Evolutionary conservation across 352 stramenopile genomes (phyloP).

Genomic region (Phytophthora meadii): DNA sequence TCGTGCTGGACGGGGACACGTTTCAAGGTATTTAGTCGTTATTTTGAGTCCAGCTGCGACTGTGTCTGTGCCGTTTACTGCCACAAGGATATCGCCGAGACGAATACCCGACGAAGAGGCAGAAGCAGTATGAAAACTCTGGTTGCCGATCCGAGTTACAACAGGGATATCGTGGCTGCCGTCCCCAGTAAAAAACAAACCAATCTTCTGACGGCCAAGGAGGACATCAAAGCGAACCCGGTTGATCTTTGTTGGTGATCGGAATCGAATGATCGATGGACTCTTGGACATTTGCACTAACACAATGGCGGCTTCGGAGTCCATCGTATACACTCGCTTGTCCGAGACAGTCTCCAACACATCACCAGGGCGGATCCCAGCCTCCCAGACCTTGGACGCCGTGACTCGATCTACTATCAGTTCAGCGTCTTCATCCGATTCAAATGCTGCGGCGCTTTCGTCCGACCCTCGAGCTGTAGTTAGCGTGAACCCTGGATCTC

Average conservation of each 20-base stretch:
- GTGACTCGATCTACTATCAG: slow-evolving; percentile 41
- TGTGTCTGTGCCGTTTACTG: slow-evolving; percentile 62
- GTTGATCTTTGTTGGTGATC: slow-evolving; percentile 19
- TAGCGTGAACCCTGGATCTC: slow-evolving; percentile 37
- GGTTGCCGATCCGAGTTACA: slow-evolving; percentile 42
- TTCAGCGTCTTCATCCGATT: slow-evolving; percentile 37
- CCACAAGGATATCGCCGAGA: slow-evolving; percentile 60
- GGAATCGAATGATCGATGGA: slow-evolving; percentile 59
- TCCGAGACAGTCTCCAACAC: slow-evolving; percentile 58
- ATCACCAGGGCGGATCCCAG: slow-evolving; percentile 60
- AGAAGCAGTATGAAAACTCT: slow-evolving; percentile 1
- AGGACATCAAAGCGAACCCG: slow-evolving; percentile 50
- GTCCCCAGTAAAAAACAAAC: slow-evolving; percentile 55
- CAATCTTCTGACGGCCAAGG: slow-evolving; percentile 47
- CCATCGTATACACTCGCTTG: slow-evolving; percentile 41
- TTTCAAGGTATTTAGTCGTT: slow-evolving; percentile 46
- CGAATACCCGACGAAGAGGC: slow-evolving; percentile 24
- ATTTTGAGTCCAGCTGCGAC: slow-evolving; percentile 47
- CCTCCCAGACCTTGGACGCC: slow-evolving; percentile 46
- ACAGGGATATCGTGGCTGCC: slow-evolving; percentile 53
- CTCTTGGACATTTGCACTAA: slow-evolving; percentile 37
- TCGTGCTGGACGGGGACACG: slow-evolving; percentile 42
- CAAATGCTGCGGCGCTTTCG: slow-evolving; percentile 9
- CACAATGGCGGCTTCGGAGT: slow-evolving; percentile 41
- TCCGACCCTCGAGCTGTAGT: slow-evolving; percentile 20